These are phyloP conservation scores for Cucumis melo DNA, from an alignment of 306 rosid species.

Conservation along the genomic window DNA sequence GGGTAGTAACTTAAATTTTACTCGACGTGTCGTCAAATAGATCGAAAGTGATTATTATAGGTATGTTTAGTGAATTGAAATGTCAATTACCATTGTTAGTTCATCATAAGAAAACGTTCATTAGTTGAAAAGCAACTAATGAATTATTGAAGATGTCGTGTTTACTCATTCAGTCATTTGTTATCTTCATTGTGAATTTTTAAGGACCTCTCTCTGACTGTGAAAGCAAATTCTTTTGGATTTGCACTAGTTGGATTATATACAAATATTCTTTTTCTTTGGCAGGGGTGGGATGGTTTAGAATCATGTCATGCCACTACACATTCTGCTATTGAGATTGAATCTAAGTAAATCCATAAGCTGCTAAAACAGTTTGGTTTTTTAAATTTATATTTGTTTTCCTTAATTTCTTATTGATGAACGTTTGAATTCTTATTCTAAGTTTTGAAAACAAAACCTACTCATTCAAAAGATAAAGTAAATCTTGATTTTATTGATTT, in stretches of 20 bases:
- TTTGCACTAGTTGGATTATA: not conserved
- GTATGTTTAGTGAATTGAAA: not conserved
- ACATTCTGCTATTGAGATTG: not conserved
- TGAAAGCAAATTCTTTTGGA: not conserved
- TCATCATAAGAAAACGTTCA: constrained; percentile 23
- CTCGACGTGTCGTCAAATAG: not conserved
- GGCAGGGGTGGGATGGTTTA: not conserved
- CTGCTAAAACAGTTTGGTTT: too few relatives aligned
- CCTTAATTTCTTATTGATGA: too few relatives aligned
- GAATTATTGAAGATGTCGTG: constrained; percentile 1
- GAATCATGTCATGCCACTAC: not conserved
- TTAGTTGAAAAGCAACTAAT: constrained; percentile 4
- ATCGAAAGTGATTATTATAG: not conserved
- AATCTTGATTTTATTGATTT: not conserved
- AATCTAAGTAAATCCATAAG: too few relatives aligned
- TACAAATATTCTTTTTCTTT: not conserved
- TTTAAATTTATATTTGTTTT: too few relatives aligned
- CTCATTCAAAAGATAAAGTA: too few relatives aligned
- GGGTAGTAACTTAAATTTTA: not conserved
- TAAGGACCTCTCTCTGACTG: not conserved
- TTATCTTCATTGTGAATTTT: not conserved
- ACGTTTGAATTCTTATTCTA: too few relatives aligned
- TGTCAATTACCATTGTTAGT: constrained; percentile 17
- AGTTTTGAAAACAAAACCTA: too few relatives aligned
- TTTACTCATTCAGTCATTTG: constrained; percentile 7